Evolutionary conservation across 2,329 filamentous ascomycete genomes (phyloP), one percentile per base, ranked within the genome.

Genomic region (Colletotrichum graminicola): DNA sequence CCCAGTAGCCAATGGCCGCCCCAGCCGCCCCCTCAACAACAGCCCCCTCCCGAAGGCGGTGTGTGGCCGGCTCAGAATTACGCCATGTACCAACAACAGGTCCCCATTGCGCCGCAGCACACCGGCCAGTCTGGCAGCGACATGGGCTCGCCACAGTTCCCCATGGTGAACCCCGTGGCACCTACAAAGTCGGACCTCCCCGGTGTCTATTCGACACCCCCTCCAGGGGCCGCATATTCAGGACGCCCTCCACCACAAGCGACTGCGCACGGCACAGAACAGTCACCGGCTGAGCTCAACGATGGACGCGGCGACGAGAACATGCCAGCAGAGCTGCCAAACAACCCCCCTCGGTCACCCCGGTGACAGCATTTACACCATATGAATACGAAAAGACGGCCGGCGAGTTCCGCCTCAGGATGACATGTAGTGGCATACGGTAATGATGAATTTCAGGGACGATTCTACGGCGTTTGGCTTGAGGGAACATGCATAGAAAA

Each of bases 61-160:
- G 68, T 71, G 29, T 70, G 68, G 68, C 73, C 73, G 3, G 62
- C 68, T 26, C 73, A 74, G 62, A 70, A 68, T 32, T 74, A 74
- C 66, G 59, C 52, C 51, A 73, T 74, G 69, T 74, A 74, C 60
- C 69, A 73, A 63, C 73, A 74, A 7, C 73, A 74, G 56, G 73
- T 74, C 4, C 73, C 72, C n/a, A 73, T 74, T 55, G 73, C 72
- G 8, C 54, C 73, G 1, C 72, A 74, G 14, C 72, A 73, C 51
- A 74, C 73, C 5, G 73, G 73, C 11, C 73, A 73, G 54, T 60
- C 70, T 5, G 56, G 65, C 21, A 55, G 36, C 51, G 61, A 64
- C 32, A 51, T 67, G 26, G 71, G 73, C 26, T 65, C 73, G 36
- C 73, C 73, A 2, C 73, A 73, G 51, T 74, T 71, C 47, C 73